These are phyloP conservation scores for Botrytis pseudocinerea DNA, from an alignment of 2,329 filamentous ascomycete species.

Conservation along the genomic window DNA sequence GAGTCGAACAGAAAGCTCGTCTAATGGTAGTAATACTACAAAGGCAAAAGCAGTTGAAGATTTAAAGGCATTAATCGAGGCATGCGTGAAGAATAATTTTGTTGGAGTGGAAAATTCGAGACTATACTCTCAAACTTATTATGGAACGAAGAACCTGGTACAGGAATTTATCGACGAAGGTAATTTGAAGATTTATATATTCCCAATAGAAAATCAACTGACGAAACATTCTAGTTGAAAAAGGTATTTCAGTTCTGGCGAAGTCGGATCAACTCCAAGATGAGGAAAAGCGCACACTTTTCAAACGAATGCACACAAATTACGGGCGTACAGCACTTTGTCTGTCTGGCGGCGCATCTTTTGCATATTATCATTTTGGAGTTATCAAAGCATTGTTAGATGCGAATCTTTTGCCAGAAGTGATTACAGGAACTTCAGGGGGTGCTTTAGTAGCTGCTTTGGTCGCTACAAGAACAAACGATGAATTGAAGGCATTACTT, in stretches of 20 bases:
- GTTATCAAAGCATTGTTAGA: constrained; percentile 88
- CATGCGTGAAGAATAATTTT: constrained; percentile 97
- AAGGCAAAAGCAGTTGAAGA: constrained; percentile 65
- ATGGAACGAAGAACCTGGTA: constrained; percentile 92
- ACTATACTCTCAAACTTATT: constrained; percentile 97
- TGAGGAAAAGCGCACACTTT: constrained; percentile 76
- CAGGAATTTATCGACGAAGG: constrained; percentile 87
- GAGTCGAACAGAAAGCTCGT: constrained; percentile 48
- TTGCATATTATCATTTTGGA: constrained; percentile 96
- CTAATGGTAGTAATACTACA: constrained; percentile 42
- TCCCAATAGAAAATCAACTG: constrained; percentile 19
- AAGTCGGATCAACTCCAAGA: constrained; percentile 64
- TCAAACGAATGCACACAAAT: constrained; percentile 87
- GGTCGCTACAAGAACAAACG: constrained; percentile 85
- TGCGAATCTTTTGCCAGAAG: constrained; percentile 79
- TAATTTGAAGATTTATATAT: constrained; percentile 42
- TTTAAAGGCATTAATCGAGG: constrained; percentile 75
- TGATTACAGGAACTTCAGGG: constrained; percentile 95
- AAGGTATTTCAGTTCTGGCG: constrained; percentile 65
- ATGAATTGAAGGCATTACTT: constrained; percentile 81
- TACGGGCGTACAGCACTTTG: constrained; percentile 91
- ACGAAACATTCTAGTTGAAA: constrained; percentile 54
- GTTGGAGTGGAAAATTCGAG: constrained; percentile 90
- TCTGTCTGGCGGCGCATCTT: constrained; percentile 87
- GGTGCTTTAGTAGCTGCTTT: constrained; percentile 87